Evolutionary conservation across 2,329 filamentous ascomycete genomes (phyloP), one percentile per base, ranked within the genome.

Genomic region (Epichloe bromicola): DNA sequence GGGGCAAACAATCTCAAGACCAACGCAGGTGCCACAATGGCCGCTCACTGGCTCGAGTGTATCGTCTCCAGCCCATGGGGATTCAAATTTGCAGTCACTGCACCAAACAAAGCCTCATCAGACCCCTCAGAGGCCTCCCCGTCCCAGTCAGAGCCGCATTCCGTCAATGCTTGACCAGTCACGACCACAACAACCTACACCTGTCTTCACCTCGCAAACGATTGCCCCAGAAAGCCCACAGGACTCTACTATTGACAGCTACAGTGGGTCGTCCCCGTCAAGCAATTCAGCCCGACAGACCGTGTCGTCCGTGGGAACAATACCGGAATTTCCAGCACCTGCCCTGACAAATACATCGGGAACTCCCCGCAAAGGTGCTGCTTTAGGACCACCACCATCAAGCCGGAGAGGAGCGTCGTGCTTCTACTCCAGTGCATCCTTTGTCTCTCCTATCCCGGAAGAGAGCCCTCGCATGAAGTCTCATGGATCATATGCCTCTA

Each of bases 391-490:
- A 17, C 80, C 80, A 0, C 80, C 80, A 3, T 79, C 75, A 12
- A 72, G 78, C 3, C 72, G 80, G 58, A 70, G 80, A 57, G 80
- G 79, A 1, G 74, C 73, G 30, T 83, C 80, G 0, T 81, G 80
- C 0, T 83, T 82, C 54, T 83, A 85, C 59, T 85, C 83, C 3
- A 78, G 74, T 56, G 67, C 73, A 12, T 85, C 83, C 0, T 83
- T 75, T 53, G 83, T 89, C 26, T 85, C 85, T 0, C 85, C 86
- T 0, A 89, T 90, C 49, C 83, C 82, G 0, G 86, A 89, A 63
- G 85, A 89, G 61, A 78, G 75, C 55, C 74, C 78, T 0, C 71
- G 74, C 23, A 70, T 74, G 3, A 69, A 73, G 50, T 80, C 80
- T 1, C 76, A 80, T 60, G 73, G 73, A 30, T 88, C 85, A 0